These are phyloP conservation scores for Coprinopsis sp. DNA, from an alignment of 768 basidiomycete genomes.

Conservation along the genomic window DNA sequence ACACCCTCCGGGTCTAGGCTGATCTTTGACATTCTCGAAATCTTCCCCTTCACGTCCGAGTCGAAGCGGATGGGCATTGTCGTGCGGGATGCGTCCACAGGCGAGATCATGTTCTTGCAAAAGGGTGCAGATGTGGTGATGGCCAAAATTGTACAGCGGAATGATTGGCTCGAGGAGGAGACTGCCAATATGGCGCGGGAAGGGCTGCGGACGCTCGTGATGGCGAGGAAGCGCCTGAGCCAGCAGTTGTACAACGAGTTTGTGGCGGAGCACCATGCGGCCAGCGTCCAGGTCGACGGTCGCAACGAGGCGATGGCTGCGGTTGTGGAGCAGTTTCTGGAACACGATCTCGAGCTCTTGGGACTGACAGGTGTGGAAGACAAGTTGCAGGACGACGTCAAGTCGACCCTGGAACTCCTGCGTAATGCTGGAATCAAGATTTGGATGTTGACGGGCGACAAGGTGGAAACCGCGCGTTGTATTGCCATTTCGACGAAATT, in stretches of 20 bases:
- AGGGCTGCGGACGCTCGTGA: slow-evolving; percentile 89
- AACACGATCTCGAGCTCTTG: slow-evolving; percentile 85
- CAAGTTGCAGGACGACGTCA: slow-evolving; percentile 96
- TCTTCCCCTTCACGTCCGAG: slow-evolving; percentile 98
- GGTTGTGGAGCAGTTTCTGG: slow-evolving; percentile 74
- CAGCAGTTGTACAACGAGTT: slow-evolving; percentile 70
- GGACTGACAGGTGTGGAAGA: slow-evolving; percentile 99
- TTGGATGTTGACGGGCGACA: slow-evolving; percentile 99
- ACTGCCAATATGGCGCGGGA: slow-evolving; percentile 98
- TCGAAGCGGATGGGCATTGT: slow-evolving; percentile 99
- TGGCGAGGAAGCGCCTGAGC: slow-evolving; percentile 76
- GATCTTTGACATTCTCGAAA: slow-evolving; percentile 81
- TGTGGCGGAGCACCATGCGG: slow-evolving; percentile 64
- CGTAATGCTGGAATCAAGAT: slow-evolving; percentile 97
- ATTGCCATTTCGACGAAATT: slow-evolving; percentile 97
- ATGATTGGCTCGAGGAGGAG: slow-evolving; percentile 99
- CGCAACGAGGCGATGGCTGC: slow-evolving; percentile 75
- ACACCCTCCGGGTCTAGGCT: slow-evolving; percentile 61
- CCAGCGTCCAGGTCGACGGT: slow-evolving; percentile 74
- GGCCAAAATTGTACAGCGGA: slow-evolving; percentile 89
- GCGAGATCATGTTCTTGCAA: slow-evolving; percentile 86
- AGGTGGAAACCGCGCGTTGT: slow-evolving; percentile 97
- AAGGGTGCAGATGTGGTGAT: slow-evolving; percentile 99
- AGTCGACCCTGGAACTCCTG: slow-evolving; percentile 85
- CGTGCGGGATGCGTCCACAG: slow-evolving; percentile 69